Base-by-base conservation (phyloP, 73 alveolate species). In the Blepharisma japonicum region DNA sequence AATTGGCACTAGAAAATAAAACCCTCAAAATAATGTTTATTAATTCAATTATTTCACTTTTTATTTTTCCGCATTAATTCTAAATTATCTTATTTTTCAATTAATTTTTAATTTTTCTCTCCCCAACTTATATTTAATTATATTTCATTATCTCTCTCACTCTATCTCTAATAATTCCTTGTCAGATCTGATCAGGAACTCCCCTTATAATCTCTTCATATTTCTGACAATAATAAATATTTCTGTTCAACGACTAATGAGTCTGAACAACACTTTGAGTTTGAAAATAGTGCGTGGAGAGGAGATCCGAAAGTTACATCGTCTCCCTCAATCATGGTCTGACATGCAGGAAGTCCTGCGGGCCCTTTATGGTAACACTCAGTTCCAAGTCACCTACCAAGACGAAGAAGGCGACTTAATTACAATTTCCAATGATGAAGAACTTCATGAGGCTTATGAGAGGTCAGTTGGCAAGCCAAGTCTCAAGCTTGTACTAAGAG, bases 321-420 rank as follows among this genome's bases (percentile, higher is more conserved):
- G 23, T 14, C 11, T 25, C 18, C 74, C 74, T 61, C 18, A 14
- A 61, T 20, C 74, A 9, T 39, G 14, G 11, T 61, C 74, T 39
- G 74, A 61, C 18, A n/a, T 61, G 47, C 46, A 9, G 14, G 39
- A n/a, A 20, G 18, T 61, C 23, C 14, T 14, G 18, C 47, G 18
- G 47, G 23, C 50, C 47, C 46, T 61, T 18, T 61, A 14, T 39
- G 39, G 50, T 9, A n/a, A 39, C 18, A 9, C 39, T 14, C 18
- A 61, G n/a, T 25, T 61, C 14, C 46, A 14, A 38, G 61, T 45
- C 11, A 70, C 42, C 27, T 70, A 38, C 5, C 80, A 70, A 70
- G 61, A 70, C 39, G 80, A 70, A 9, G 77, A 70, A 70, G 80
- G 80, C 32, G 61, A 70, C 42, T 14, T n/a, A 7, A 23, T 70